A percentile compares a stretch with the other conserved stretches of the same genome.
phyloP scores from a whole-genome alignment of 352 stramenopile genomes.

The Peronospora destructor region DNA sequence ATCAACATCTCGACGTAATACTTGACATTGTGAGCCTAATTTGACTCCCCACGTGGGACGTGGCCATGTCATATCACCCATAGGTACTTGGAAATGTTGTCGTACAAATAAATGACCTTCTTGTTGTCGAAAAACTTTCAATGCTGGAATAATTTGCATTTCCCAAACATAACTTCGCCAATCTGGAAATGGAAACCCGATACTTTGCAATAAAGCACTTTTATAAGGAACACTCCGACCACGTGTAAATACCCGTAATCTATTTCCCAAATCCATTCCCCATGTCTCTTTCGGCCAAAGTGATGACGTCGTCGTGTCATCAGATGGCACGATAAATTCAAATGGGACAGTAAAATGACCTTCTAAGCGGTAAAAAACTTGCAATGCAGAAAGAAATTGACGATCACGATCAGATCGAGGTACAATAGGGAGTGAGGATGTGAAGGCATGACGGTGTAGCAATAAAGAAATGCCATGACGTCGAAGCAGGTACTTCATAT shows the following conservation, averaged over 20 bases:
- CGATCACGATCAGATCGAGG: conserved; percentile 38
- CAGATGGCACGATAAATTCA: conserved; percentile 43
- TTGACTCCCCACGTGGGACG: conserved; percentile 83
- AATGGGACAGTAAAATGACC: conserved; percentile 68
- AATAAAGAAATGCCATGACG: neutral
- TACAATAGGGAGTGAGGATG: neutral
- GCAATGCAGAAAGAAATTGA: conserved; percentile 46
- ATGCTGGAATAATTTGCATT: conserved; percentile 59
- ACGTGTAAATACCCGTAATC: conserved; percentile 50
- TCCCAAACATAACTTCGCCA: conserved; percentile 72
- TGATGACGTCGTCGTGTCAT: neutral
- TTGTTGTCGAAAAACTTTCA: conserved; percentile 73
- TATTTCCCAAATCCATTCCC: conserved; percentile 45
- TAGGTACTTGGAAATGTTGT: conserved; percentile 83
- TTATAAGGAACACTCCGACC: conserved; percentile 56
- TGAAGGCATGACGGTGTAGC: conserved; percentile 2
- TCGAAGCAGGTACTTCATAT: conserved; percentile 14
- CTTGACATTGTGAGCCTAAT: conserved; percentile 86
- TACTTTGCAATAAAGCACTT: conserved; percentile 41
- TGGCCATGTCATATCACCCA: conserved; percentile 67
- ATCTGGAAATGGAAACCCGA: conserved; percentile 61
- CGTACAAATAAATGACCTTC: conserved; percentile 90
- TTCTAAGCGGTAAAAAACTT: conserved; percentile 41
- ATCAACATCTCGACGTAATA: conserved; percentile 56
- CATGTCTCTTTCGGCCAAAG: conserved; percentile 44